Conservation (phyloP, 1,284 basidiomycete species). For the Exobasidium rhododendri region DNA sequence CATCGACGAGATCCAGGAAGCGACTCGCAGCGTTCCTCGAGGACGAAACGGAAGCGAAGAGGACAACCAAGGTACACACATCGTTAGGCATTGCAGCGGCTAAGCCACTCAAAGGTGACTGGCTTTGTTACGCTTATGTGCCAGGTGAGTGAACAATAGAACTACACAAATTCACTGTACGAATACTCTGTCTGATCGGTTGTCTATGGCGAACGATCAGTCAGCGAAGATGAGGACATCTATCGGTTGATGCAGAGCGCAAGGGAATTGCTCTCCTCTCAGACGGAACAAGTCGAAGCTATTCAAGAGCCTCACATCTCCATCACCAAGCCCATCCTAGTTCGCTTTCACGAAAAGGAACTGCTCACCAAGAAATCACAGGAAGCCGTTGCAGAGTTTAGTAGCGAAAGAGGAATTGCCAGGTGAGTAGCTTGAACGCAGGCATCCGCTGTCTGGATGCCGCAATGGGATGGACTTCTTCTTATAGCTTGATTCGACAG, state of each 20-base stretch:
- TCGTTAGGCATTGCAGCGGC: background rate
- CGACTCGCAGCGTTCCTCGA: background rate
- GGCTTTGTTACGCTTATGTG: slow-evolving; percentile 4
- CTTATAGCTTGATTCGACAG: no score
- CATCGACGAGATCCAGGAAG: background rate
- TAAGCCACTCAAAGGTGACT: slow-evolving; percentile 9
- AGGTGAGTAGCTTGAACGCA: no score
- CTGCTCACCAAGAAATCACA: background rate
- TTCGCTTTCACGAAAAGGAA: slow-evolving; percentile 1
- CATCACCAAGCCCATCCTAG: background rate
- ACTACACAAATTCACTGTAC: background rate
- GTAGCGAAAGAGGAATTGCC: no score
- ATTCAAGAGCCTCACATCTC: slow-evolving; percentile 5
- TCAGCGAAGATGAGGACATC: background rate
- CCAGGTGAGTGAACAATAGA: background rate
- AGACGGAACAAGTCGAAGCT: background rate
- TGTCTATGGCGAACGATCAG: background rate
- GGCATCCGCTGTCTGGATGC: no score
- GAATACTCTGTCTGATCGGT: background rate
- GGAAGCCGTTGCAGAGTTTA: background rate
- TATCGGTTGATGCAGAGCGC: background rate
- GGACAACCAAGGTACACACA: background rate
- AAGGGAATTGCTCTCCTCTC: background rate
- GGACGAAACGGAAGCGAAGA: background rate
- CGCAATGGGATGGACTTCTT: no score